Percentiles rank a stretch among this genome's conserved stretches.
Evolutionary conservation across 768 basidiomycete species (phyloP).

Genomic region (Glaciozyma antarctica): DNA sequence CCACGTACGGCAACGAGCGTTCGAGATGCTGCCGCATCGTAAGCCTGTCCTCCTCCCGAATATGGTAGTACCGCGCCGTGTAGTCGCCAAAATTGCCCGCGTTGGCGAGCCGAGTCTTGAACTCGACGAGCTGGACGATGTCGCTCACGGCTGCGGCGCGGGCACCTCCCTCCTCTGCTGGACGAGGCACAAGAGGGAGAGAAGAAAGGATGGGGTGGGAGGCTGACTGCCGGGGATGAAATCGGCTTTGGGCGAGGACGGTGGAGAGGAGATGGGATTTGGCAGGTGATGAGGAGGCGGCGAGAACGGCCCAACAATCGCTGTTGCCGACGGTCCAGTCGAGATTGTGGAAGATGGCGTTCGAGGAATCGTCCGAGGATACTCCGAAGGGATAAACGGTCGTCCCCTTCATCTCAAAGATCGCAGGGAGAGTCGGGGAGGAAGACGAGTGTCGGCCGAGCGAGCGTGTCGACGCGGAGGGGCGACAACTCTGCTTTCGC

Average conservation of each 20-base stretch:
- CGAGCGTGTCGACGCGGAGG: not conserved
- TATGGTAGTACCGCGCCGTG: slow-evolving; percentile 75
- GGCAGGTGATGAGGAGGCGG: slow-evolving; percentile 9
- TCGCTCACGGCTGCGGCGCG: slow-evolving; percentile 19
- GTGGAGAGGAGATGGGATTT: slow-evolving; percentile 8
- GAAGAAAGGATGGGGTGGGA: slow-evolving; percentile 18
- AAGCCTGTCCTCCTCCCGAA: slow-evolving; percentile 69
- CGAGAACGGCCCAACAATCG: slow-evolving; percentile 23
- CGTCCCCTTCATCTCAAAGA: slow-evolving; percentile 11
- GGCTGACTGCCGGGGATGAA: slow-evolving; percentile 31
- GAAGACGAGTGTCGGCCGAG: not conserved
- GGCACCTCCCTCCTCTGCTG: slow-evolving; percentile 10
- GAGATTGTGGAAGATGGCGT: slow-evolving; percentile 8
- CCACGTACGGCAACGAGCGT: slow-evolving; percentile 36
- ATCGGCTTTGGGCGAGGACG: slow-evolving; percentile 16
- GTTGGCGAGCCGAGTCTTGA: slow-evolving; percentile 35
- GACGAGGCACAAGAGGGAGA: not conserved
- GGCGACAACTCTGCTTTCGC: not conserved
- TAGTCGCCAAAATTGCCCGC: slow-evolving; percentile 82
- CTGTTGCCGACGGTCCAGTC: slow-evolving; percentile 9
- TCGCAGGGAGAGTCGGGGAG: not conserved
- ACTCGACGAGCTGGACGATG: slow-evolving; percentile 28
- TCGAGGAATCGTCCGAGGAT: slow-evolving; percentile 7
- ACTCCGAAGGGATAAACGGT: slow-evolving; percentile 23
- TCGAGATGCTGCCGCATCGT: slow-evolving; percentile 67